Evolutionary conservation across 257 asterid species (phyloP).

Genomic region (Scutellaria galericulata): DNA sequence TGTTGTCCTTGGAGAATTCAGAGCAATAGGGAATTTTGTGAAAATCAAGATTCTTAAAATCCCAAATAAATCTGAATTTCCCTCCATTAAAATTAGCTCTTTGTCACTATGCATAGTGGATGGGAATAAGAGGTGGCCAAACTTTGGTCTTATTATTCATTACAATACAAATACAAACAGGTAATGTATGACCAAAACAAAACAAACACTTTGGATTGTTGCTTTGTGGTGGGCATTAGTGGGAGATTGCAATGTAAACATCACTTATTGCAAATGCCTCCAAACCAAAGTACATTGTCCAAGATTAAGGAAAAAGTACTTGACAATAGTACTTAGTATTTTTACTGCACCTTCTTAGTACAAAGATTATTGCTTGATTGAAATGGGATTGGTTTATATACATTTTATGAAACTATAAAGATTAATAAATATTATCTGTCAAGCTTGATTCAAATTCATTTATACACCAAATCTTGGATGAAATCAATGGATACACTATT

Average conservation of each 20-base stretch:
- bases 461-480: no score
- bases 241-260: slow-evolving; percentile 44
- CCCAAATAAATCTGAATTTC: slow-evolving; percentile 27
- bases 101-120: slow-evolving; percentile 49
- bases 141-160: slow-evolving; percentile 46
- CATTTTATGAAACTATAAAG: background rate
- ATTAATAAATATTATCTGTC: no score
- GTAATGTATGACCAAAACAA: slow-evolving; percentile 39
- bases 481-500: no score
- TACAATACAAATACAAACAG: slow-evolving; percentile 42
- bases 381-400: background rate
- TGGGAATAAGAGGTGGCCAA: slow-evolving; percentile 60
- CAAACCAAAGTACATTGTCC: background rate
- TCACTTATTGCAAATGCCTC: background rate
- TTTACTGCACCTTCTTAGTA: background rate
- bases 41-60: slow-evolving; percentile 36
- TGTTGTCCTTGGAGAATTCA: slow-evolving; percentile 47
- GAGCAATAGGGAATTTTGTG: slow-evolving; percentile 42
- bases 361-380: background rate
- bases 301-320: background rate
- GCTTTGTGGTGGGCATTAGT: slow-evolving; percentile 29
- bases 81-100: slow-evolving; percentile 33
- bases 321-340: background rate
- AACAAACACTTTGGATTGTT: slow-evolving; percentile 44
- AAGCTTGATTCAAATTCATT: no score